Base-by-base conservation (phyloP, 2,329 filamentous ascomycete genomes). In the Aspergillus amoenus region DNA sequence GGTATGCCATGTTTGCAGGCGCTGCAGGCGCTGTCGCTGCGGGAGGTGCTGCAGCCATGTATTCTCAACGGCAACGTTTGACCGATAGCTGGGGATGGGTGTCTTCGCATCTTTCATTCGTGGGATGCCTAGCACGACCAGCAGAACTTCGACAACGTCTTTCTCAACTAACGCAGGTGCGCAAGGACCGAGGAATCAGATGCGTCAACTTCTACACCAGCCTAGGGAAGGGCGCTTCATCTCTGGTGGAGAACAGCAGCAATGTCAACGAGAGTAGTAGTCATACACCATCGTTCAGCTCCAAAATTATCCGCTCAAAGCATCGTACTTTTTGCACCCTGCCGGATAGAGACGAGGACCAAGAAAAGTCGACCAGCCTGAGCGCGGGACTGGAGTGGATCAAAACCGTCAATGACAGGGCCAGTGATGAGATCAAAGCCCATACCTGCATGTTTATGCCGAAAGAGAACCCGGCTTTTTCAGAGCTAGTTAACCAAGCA, bases 251-350 rank as follows among this genome's bases (percentile, higher is more conserved):
- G 51, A 69, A 63, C 32, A 61, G 50, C 30, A 63, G 56, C 18
- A 39, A 53, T 63, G 45, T 34, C 21, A 17, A 49, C 11, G 51
- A 40, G n/a, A 52, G n/a, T 7, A 21, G 18, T 18, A 27, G 42
- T 18, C 52, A 34, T 41, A 47, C 51, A 22, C 66, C 68, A 6
- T 69, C 70, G 0, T 69, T 75, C 48, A 73, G 66, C 54, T 61
- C 72, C 59, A 68, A 69, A 59, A 71, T 78, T 55, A 65, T 77
- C 67, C 65, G 76, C 61, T 66, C 76, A 51, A 84, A 82, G 50
- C 82, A 93, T 61, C 82, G 94, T 65, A 97, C 93, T 0, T 99
- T 97, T 71, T 96, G 93, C 76, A 90, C 91, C 57, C 72, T 96
- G 54, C 91, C 92, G 2, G 81, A 82, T 62, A 82, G 80, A 74